phyloP scores from a whole-genome alignment of 306 rosid species.

The Alnus rubra region DNA sequence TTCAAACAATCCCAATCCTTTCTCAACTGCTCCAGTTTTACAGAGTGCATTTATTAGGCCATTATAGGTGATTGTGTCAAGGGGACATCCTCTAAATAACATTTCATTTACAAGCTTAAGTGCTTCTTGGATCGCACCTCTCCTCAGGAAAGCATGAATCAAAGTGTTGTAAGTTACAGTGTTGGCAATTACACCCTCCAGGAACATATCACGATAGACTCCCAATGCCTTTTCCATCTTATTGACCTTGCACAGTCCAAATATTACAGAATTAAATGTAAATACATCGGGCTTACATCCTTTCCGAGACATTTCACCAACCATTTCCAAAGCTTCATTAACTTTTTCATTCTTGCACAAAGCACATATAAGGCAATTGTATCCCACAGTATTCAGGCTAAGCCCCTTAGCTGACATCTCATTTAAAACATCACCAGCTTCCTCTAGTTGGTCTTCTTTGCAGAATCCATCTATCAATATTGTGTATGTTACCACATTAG shows the following conservation, averaged over 20 bases:
- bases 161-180: constrained; percentile 84
- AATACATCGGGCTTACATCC: constrained; percentile 84
- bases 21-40: constrained; percentile 68
- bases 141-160: constrained; percentile 63
- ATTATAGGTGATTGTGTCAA: constrained; percentile 75
- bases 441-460: constrained; percentile 64
- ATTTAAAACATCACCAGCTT: constrained; percentile 58
- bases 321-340: constrained; percentile 57
- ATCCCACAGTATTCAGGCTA: constrained; percentile 66
- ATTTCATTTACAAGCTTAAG: constrained; percentile 79
- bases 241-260: constrained; percentile 66
- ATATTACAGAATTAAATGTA: constrained; percentile 76
- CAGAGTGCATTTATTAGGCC: constrained; percentile 81
- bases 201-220: constrained; percentile 69
- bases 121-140: constrained; percentile 61
- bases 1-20: constrained; percentile 65
- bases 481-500: constrained; percentile 81
- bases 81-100: constrained; percentile 75
- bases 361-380: constrained; percentile 73
- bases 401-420: constrained; percentile 72
- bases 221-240: constrained; percentile 67
- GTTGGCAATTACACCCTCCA: constrained; percentile 85
- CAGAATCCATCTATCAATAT: constrained; percentile 70
- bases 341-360: constrained; percentile 62
- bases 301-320: constrained; percentile 59